phyloP scores from a whole-genome alignment of 2,329 filamentous ascomycete genomes.

The Fusarium sp. region DNA sequence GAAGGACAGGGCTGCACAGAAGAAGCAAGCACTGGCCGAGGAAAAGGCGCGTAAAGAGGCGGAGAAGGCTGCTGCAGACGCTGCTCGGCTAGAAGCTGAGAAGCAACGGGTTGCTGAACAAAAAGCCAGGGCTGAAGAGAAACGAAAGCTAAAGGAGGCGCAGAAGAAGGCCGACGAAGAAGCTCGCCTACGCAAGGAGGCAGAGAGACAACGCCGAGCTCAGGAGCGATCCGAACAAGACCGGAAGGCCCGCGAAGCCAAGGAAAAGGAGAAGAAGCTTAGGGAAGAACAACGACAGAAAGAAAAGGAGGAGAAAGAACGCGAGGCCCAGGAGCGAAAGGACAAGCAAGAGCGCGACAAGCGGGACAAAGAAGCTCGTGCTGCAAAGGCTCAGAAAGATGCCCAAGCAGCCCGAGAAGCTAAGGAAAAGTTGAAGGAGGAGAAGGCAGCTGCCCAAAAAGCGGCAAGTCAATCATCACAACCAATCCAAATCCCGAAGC shows the following conservation, averaged over 20 bases:
- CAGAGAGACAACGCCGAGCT: constrained; percentile 79
- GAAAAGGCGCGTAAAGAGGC: constrained; percentile 89
- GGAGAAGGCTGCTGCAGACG: constrained; percentile 88
- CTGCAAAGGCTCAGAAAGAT: constrained; percentile 69
- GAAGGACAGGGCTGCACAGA: constrained; percentile 90
- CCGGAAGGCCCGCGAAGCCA: constrained; percentile 72
- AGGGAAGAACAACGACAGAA: constrained; percentile 84
- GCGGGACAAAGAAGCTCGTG: constrained; percentile 66
- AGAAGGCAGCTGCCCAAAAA: constrained; percentile 50
- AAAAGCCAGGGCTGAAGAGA: constrained; percentile 84
- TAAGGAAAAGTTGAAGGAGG: constrained; percentile 75
- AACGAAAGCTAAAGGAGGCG: constrained; percentile 88
- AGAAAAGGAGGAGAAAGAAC: constrained; percentile 78
- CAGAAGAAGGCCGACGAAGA: constrained; percentile 92
- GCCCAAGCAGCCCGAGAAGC: constrained; percentile 58
- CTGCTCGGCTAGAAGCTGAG: constrained; percentile 77
- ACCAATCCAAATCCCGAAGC: constrained; percentile 51
- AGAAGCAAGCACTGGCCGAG: constrained; percentile 89
- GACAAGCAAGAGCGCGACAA: constrained; percentile 71
- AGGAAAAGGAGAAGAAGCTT: constrained; percentile 80
- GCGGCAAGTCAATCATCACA: constrained; percentile 51
- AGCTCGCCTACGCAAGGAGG: constrained; percentile 83
- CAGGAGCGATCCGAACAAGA: constrained; percentile 89
- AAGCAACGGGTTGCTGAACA: constrained; percentile 83
- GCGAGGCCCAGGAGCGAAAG: constrained; percentile 71